Conservation (phyloP, 1,139 yeast species). For the Kodamaea sp. region DNA sequence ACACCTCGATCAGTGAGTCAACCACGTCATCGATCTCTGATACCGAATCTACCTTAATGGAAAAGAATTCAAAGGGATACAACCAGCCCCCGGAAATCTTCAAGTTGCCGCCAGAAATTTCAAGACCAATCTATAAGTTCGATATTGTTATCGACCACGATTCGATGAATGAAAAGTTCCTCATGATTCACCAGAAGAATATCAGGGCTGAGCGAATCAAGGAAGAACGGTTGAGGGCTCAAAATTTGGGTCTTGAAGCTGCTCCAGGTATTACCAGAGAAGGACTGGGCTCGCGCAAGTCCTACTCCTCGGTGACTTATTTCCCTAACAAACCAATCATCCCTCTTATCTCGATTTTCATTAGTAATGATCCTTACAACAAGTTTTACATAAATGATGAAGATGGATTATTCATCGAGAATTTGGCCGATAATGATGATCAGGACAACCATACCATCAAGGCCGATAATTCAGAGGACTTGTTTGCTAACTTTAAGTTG, state of each 20-base stretch:
- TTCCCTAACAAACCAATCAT: slow-evolving; percentile 27
- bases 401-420: slow-evolving; percentile 17
- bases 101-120: slow-evolving; percentile 47
- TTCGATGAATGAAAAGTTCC: slow-evolving; percentile 36
- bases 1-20: slow-evolving; percentile 42
- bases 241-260: neutral
- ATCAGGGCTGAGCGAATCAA: slow-evolving; percentile 2
- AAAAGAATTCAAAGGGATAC: slow-evolving; percentile 2
- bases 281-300: neutral
- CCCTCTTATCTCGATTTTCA: slow-evolving; percentile 39
- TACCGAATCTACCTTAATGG: slow-evolving; percentile 20
- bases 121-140: slow-evolving; percentile 49
- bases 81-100: slow-evolving; percentile 49
- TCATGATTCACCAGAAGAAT: slow-evolving; percentile 20
- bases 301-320: slow-evolving; percentile 3
- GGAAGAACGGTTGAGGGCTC: neutral
- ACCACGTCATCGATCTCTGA: slow-evolving; percentile 36
- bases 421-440: slow-evolving; percentile 19
- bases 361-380: slow-evolving; percentile 33
- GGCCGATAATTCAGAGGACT: slow-evolving; percentile 3
- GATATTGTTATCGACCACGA: slow-evolving; percentile 49
- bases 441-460: slow-evolving; percentile 6
- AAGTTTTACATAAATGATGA: slow-evolving; percentile 36
- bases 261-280: slow-evolving; percentile 1
- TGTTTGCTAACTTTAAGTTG: slow-evolving; percentile 6